Percentiles rank a stretch among this genome's conserved stretches.
Evolutionary conservation across 306 rosid species (phyloP).

Genomic region (Luffa aegyptiaca): DNA sequence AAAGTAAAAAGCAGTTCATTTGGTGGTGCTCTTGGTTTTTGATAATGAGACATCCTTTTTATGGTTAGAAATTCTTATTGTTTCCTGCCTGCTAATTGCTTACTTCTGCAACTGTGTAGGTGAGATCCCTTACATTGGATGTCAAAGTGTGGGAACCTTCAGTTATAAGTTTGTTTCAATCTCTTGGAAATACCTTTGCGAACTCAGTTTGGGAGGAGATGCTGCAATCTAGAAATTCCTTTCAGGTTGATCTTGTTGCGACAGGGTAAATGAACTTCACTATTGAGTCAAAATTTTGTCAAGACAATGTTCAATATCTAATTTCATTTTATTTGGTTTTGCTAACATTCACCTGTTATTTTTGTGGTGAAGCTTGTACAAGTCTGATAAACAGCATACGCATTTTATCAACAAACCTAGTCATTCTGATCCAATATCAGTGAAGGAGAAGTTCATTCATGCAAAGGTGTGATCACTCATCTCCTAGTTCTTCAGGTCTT

Average conservation of each 20-base stretch:
- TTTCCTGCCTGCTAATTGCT: neutral
- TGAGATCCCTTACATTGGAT: conserved; percentile 93
- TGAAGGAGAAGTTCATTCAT: conserved; percentile 96
- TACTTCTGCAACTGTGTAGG: conserved; percentile 32
- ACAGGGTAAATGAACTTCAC: conserved; percentile 66
- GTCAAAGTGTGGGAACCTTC: conserved; percentile 99
- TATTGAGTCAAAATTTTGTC: conserved; percentile 8
- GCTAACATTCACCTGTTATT: conserved; percentile 24
- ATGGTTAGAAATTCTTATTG: neutral
- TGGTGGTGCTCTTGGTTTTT: neutral
- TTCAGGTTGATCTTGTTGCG: conserved; percentile 76
- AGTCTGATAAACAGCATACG: conserved; percentile 54
- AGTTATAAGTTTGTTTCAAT: conserved; percentile 89
- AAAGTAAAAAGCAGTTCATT: neutral
- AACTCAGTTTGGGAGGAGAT: conserved; percentile 98
- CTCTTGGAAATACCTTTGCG: conserved; percentile 93
- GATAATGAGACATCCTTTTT: neutral
- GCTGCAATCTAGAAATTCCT: conserved; percentile 82
- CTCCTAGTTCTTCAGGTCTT: neutral
- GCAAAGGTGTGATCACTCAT: conserved; percentile 59
- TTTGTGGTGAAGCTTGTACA: conserved; percentile 55
- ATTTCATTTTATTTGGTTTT: conserved; percentile 11
- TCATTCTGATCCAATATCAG: conserved; percentile 75
- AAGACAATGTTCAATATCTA: neutral
- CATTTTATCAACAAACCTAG: conserved; percentile 64